These are phyloP conservation scores for Coniosporium apollinis DNA, from an alignment of 495 filamentous ascomycete species.

Conservation along the genomic window DNA sequence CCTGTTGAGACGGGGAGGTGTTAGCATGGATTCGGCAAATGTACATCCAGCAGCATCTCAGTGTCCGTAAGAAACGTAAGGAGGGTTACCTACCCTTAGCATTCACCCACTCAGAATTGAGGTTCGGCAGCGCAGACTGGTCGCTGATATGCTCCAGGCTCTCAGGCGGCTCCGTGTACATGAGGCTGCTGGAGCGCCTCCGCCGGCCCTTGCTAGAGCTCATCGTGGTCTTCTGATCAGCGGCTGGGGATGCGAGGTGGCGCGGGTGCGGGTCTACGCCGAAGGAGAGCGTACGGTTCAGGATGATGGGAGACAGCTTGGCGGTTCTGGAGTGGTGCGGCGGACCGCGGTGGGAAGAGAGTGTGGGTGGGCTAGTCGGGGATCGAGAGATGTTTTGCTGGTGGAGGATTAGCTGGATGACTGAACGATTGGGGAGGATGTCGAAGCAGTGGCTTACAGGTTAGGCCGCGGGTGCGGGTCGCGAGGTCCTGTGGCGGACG, in stretches of 20 bases:
- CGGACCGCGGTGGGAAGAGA: too few species aligned
- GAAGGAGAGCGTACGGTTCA: conserved; percentile 67
- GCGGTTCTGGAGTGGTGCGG: too few species aligned
- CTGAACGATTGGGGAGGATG: too few species aligned
- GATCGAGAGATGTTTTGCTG: too few species aligned
- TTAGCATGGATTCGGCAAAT: conserved; percentile 4
- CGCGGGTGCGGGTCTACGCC: conserved; percentile 54
- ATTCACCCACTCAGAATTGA: conserved; percentile 98
- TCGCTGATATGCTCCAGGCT: conserved; percentile 92
- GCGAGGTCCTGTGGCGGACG: too few species aligned
- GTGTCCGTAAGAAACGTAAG: too few species aligned
- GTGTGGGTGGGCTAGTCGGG: too few species aligned
- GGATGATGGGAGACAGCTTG: conserved; percentile 71
- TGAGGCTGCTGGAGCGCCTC: conserved; percentile 84
- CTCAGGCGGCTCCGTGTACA: conserved; percentile 88
- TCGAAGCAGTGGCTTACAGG: too few species aligned
- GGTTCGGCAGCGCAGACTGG: conserved; percentile 81
- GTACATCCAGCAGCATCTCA: too few species aligned
- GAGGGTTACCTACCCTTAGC: conserved; percentile 88
- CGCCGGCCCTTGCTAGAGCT: conserved; percentile 50
- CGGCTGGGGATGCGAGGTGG: conserved; percentile 33
- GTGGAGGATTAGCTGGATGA: too few species aligned
- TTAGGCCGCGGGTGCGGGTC: too few species aligned
- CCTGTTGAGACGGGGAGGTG: conserved; percentile 34
- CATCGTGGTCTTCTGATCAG: conserved; percentile 35